These are phyloP conservation scores for Gentiana straminea DNA, from an alignment of 257 asterid genomes.

Conservation along the genomic window DNA sequence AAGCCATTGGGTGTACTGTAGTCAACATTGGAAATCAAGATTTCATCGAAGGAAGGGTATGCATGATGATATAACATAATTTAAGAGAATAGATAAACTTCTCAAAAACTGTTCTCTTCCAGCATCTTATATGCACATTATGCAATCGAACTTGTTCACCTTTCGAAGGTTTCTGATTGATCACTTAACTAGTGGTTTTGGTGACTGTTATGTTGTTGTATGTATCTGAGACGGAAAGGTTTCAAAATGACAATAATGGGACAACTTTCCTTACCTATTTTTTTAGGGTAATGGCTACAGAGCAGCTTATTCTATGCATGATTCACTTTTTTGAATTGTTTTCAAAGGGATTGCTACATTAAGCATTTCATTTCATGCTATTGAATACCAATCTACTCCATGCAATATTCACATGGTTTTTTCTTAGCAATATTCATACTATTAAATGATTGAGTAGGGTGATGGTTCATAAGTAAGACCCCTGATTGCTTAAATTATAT, in stretches of 20 bases:
- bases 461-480: slow-evolving; percentile 5
- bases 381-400: no score
- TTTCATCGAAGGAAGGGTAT: slow-evolving; percentile 96
- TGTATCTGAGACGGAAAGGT: no score
- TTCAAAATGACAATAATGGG: no score
- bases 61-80: slow-evolving; percentile 11
- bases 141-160: not conserved
- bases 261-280: no score
- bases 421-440: not conserved
- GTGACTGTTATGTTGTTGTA: not conserved
- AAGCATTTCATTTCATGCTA: no score
- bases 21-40: slow-evolving; percentile 97
- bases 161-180: not conserved
- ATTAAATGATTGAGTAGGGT: not conserved
- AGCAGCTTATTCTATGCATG: no score
- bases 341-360: no score
- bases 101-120: not conserved
- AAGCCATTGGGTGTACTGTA: slow-evolving; percentile 95
- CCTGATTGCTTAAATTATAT: slow-evolving; percentile 3
- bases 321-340: no score
- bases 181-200: not conserved
- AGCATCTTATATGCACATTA: not conserved
- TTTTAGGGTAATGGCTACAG: no score
- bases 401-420: not conserved
- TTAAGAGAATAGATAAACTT: not conserved